Evolutionary conservation across 1,139 yeast species (phyloP).

Genomic region (Pichia sp.): DNA sequence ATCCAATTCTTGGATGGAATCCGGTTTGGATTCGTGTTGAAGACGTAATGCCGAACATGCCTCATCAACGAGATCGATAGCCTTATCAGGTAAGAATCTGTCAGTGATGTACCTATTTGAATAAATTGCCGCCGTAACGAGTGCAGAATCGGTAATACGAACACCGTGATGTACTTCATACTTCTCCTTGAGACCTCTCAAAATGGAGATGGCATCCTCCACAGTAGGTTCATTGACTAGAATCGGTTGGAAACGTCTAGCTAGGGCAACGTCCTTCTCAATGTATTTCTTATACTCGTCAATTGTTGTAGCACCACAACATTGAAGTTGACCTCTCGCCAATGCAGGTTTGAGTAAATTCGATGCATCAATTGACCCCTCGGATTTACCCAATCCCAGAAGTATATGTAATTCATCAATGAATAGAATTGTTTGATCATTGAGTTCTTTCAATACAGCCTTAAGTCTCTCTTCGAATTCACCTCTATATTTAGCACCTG

Average conservation of each 20-base stretch:
- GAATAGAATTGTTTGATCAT: constrained; percentile 71
- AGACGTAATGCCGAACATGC: constrained; percentile 92
- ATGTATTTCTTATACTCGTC: constrained; percentile 89
- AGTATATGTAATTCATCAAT: constrained; percentile 90
- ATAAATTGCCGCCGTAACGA: constrained; percentile 89
- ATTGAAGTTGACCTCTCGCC: constrained; percentile 87
- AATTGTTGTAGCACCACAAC: constrained; percentile 96
- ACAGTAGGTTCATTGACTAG: constrained; percentile 86
- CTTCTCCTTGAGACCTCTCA: constrained; percentile 87
- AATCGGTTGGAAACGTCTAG: constrained; percentile 90
- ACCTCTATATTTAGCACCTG: constrained; percentile 94
- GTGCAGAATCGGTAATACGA: constrained; percentile 86
- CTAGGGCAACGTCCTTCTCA: constrained; percentile 96
- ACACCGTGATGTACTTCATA: constrained; percentile 99
- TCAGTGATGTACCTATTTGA: constrained; percentile 90
- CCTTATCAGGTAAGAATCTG: constrained; percentile 89
- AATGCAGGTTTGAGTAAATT: constrained; percentile 88
- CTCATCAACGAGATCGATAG: constrained; percentile 93
- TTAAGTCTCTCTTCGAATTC: constrained; percentile 92
- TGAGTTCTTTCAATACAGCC: constrained; percentile 77
- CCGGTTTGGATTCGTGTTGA: constrained; percentile 97
- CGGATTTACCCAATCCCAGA: constrained; percentile 90
- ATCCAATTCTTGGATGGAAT: constrained; percentile 83
- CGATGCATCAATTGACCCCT: constrained; percentile 94
- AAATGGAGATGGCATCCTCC: constrained; percentile 82